Base-by-base conservation (phyloP, 2,329 filamentous ascomycete genomes). In the Balansia obtecta region DNA sequence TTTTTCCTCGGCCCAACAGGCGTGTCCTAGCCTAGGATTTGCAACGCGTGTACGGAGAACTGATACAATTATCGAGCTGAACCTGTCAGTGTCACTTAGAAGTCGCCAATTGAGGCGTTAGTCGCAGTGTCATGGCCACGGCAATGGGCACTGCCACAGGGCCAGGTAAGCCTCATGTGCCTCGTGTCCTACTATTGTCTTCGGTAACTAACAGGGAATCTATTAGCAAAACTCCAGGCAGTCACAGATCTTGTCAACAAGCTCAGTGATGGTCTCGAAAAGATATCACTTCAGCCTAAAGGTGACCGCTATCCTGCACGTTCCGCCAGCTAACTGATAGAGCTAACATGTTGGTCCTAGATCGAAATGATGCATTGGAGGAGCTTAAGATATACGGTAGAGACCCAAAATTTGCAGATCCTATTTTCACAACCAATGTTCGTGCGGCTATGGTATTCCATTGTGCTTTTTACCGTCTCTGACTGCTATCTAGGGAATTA, bases 381-480 rank as follows among this genome's bases (percentile, higher is more conserved):
- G 70, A 88, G 58, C 73, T 96, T 46, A 95, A 95, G 66, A 60
- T 60, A 43, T 64, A 58, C 56, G 66, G 89, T 7, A 82, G 89
- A 53, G 82, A 85, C 58, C 79, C 83, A 8, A 71, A 70, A 32
- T 75, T 87, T 66, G 82, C 89, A 30, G 85, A 85, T 52, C 85
- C 88, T 1, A 91, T 97, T 52, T 96, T 93, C 67, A 85, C 85
- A n/a, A 77, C 79, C 65, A 72, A 84, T 67, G 88, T 86, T 73
- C 56, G 72, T 56, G 6, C 2, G 3, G 13, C 8, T 9, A 20
- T 27, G 7, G 7, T 18, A 11, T n/a, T 32, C 8, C 4, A 9
- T 13, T 37, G 1, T 42, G 15, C 30, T 54, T 50, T 46, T 50
- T 46, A 18, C 12, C 16, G 32, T 9, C n/a, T 7, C 43, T 53